Evolutionary conservation across 306 rosid species (phyloP).

Genomic region (Datisca glomerata): DNA sequence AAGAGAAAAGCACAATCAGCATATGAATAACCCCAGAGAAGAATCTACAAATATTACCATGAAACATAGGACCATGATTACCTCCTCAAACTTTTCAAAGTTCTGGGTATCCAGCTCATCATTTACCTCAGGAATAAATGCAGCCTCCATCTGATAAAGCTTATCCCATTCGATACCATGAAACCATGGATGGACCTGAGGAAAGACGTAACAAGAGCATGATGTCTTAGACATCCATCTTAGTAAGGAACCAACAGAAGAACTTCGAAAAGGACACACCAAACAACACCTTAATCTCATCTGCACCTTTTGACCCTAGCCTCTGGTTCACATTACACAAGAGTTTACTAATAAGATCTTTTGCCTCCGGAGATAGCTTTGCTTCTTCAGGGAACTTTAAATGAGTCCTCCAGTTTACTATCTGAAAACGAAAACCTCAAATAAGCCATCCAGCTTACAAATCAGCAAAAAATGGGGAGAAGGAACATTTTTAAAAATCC

Average conservation of each 20-base stretch:
- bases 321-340: constrained; percentile 81
- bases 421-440: constrained; percentile 25
- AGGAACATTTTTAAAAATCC: too few relatives aligned
- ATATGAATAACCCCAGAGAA: constrained; percentile 7
- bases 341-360: constrained; percentile 71
- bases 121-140: constrained; percentile 91
- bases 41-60: constrained; percentile 13
- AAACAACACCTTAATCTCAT: constrained; percentile 91
- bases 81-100: constrained; percentile 98
- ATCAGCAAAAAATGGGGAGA: too few relatives aligned
- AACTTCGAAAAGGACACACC: constrained; percentile 50
- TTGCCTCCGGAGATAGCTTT: constrained; percentile 67
- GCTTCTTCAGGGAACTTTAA: constrained; percentile 97
- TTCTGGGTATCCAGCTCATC: constrained; percentile 96
- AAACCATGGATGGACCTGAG: constrained; percentile 78
- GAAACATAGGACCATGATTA: constrained; percentile 18
- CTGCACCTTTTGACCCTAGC: constrained; percentile 77
- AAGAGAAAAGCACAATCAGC: constrained; percentile 13
- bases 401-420: constrained; percentile 92
- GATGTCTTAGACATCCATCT: constrained; percentile 21
- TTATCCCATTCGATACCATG: constrained; percentile 65
- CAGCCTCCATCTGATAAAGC: constrained; percentile 92
- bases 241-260: constrained; percentile 21
- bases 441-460: not conserved
- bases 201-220: constrained; percentile 29